phyloP scores from a whole-genome alignment of 169 alveolate genomes.

The Perkinsus marinus region DNA sequence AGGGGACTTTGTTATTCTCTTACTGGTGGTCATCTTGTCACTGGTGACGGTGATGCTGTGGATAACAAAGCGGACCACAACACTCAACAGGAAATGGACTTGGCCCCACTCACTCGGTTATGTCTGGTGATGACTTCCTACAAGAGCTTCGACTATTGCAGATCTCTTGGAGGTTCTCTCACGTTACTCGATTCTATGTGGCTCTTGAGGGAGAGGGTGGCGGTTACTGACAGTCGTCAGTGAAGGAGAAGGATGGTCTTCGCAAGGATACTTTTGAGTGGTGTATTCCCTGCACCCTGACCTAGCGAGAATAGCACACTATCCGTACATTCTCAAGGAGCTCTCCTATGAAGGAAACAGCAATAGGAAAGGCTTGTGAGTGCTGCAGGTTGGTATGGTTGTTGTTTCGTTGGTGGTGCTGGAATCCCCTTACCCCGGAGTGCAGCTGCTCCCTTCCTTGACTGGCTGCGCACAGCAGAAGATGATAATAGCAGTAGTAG shows the following conservation, averaged over 20 bases:
- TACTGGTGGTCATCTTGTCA: not conserved
- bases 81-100: conserved; percentile 16
- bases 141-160: conserved; percentile 73
- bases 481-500: conserved; percentile 20
- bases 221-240: not conserved
- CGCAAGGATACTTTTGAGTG: not conserved
- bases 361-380: conserved; percentile 7
- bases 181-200: conserved; percentile 47
- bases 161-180: conserved; percentile 72
- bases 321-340: conserved; percentile 21
- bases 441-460: conserved; percentile 56
- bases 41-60: not conserved
- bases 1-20: not conserved
- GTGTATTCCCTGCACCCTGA: not conserved
- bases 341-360: conserved; percentile 18
- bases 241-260: not conserved
- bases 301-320: not conserved
- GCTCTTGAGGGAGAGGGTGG: conserved; percentile 18
- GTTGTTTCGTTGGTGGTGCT: not conserved
- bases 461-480: conserved; percentile 48
- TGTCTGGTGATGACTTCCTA: conserved; percentile 50
- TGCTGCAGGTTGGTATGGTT: not conserved
- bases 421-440: conserved; percentile 22
- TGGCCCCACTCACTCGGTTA: conserved; percentile 11
- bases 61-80: not conserved